Evolutionary conservation across 768 basidiomycete genomes (phyloP), one percentile per base, ranked within the genome.

Genomic region (Pholiota microspora): DNA sequence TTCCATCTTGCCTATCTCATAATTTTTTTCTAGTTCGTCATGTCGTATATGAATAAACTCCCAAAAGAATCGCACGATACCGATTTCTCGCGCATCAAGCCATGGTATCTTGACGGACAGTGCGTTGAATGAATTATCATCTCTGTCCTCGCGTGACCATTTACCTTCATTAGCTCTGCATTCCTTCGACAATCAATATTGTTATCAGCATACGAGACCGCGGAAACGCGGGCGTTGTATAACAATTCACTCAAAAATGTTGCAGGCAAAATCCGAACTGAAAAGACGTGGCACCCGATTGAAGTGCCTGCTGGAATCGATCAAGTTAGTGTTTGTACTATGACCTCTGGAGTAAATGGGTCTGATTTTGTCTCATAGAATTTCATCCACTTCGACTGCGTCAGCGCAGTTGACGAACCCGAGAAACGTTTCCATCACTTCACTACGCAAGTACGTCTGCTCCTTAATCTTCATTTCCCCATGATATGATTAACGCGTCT

Each of bases 21-120:
- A 23, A 13, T 54, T 9, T 32, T 48, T 2, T 28, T 24, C 21
- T 51, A 97, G 94, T 94, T 90, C 66, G 82, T 97, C 47, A 79
- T 99, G 61, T 84, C 84, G 5, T 81, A 89, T 60, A 71, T 98
- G 55, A 98, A 98, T 72, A 79, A 88, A 61, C 76, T 97, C 9
- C 97, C 97, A 1, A 92, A 94, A 63, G 91, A 95, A 63, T 92
- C 94, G 1, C 95, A 88, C 60, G 90, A 95, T 57, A 84, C 90
- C 21, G 97, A 98, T 70, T 98, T 98, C 73, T 96, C 94, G 8
- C 85, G 97, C 9, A 89, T 98, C 63, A 98, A 97, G 71, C 92
- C 94, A 0, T 98, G 97, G 97, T 97, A 95, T 69, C 81, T 98
- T 9, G 96, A 98, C 61, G 89, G 88, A 66, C 83, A 93, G 95